phyloP scores from a whole-genome alignment of 768 basidiomycete genomes.

The Pulveroboletus ravenelii region DNA sequence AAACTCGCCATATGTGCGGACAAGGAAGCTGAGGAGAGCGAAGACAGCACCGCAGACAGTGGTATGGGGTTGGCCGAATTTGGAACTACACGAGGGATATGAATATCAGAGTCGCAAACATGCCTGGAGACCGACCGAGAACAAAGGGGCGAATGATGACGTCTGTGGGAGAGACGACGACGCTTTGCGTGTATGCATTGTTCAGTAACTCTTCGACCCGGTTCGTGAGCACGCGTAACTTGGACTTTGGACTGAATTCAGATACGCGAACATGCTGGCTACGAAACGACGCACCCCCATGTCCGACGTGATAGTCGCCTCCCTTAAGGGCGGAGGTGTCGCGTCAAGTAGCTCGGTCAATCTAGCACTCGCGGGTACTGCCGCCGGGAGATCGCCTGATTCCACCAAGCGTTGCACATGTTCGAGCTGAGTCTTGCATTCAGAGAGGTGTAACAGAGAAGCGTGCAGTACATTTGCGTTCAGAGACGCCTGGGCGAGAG shows the following conservation, averaged over 20 bases:
- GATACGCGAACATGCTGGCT: background rate
- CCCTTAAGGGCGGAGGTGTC: constrained; percentile 47
- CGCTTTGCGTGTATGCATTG: constrained; percentile 59
- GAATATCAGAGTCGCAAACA: constrained; percentile 1
- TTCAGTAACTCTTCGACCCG: constrained; percentile 67
- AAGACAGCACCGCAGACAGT: constrained; percentile 52
- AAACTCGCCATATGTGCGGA: constrained; percentile 53
- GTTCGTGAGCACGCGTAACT: constrained; percentile 50
- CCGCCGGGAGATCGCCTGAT: constrained; percentile 60
- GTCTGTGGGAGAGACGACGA: constrained; percentile 47
- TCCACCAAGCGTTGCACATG: constrained; percentile 44
- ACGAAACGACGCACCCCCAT: constrained; percentile 47
- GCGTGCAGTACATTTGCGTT: constrained; percentile 50
- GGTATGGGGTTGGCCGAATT: constrained; percentile 48
- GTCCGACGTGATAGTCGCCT: constrained; percentile 49
- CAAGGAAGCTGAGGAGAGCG: constrained; percentile 52
- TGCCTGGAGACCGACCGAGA: constrained; percentile 40
- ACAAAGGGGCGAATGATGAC: constrained; percentile 49
- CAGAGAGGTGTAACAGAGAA: constrained; percentile 51
- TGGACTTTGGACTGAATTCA: constrained; percentile 38
- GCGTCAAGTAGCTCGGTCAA: constrained; percentile 43
- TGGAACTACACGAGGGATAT: constrained; percentile 42
- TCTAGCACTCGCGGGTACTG: constrained; percentile 41
- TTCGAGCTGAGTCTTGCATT: constrained; percentile 46
- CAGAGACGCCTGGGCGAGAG: constrained; percentile 56